Percentiles rank a stretch among this genome's conserved stretches.
These are phyloP conservation scores for Eutrema salsugineum DNA, from an alignment of 441 rosid genomes.

Conservation along the genomic window DNA sequence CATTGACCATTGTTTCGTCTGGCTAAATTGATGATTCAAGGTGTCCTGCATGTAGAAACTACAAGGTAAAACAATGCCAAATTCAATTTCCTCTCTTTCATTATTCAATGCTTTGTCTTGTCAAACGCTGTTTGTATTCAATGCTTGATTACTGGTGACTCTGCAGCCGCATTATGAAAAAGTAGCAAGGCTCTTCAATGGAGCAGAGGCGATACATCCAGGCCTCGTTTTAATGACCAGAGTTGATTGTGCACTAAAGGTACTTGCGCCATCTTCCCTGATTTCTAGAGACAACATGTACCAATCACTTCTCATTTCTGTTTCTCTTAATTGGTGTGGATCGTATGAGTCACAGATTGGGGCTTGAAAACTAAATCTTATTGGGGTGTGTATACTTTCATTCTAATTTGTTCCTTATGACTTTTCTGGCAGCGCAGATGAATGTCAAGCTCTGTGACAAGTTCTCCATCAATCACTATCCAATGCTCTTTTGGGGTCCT, in stretches of 20 bases:
- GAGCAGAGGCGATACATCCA: constrained; percentile 84
- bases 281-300: background rate
- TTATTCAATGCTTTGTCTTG: constrained; percentile 13
- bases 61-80: constrained; percentile 55
- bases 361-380: constrained; percentile 35
- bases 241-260: constrained; percentile 92
- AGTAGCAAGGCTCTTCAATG: constrained; percentile 92
- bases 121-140: constrained; percentile 18
- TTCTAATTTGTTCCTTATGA: constrained; percentile 26
- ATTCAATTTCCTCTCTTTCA: background rate
- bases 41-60: constrained; percentile 99
- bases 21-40: constrained; percentile 34
- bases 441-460: constrained; percentile 81
- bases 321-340: constrained; percentile 50
- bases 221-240: constrained; percentile 76
- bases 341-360: constrained; percentile 60
- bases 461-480: constrained; percentile 80
- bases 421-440: constrained; percentile 88
- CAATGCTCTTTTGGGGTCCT: constrained; percentile 89
- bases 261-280: constrained; percentile 29
- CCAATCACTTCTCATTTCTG: background rate
- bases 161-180: constrained; percentile 90
- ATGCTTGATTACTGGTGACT: constrained; percentile 25
- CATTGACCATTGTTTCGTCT: constrained; percentile 14
- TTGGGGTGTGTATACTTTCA: constrained; percentile 18